Evolutionary conservation across 2,329 filamentous ascomycete genomes (phyloP).

Genomic region (Sporothrix luriei): DNA sequence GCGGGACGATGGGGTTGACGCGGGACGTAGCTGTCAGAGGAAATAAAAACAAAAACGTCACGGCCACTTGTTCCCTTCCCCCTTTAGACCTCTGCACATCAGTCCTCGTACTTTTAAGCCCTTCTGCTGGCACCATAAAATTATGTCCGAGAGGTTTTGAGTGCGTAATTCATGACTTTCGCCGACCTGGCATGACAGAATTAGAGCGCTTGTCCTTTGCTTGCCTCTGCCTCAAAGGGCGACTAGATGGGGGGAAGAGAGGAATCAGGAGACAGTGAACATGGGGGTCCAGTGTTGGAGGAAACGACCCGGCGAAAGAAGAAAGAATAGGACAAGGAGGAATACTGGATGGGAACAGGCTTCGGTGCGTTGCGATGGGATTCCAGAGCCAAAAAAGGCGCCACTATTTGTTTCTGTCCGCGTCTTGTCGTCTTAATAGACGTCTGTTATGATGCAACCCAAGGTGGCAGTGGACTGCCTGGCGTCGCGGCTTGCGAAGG

Average conservation of each 20-base stretch:
- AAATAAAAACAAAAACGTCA: background rate
- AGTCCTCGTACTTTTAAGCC: background rate
- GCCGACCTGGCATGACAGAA: background rate
- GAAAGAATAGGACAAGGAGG: background rate
- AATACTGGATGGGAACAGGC: background rate
- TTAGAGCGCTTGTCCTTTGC: background rate
- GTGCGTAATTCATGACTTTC: slow-evolving; percentile 16
- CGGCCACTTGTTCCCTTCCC: background rate
- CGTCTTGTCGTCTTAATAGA: slow-evolving; percentile 23
- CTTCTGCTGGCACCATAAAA: background rate
- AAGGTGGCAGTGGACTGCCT: slow-evolving; percentile 27
- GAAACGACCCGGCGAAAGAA: background rate
- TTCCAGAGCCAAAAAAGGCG: slow-evolving; percentile 31
- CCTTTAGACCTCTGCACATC: background rate
- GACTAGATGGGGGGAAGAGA: background rate
- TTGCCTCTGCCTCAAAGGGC: slow-evolving; percentile 4
- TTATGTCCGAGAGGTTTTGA: background rate
- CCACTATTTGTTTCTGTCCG: slow-evolving; percentile 20
- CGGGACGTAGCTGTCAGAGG: background rate
- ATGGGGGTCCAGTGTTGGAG: background rate
- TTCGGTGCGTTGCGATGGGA: slow-evolving; percentile 20
- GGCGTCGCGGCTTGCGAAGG: slow-evolving; percentile 3
- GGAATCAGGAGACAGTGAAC: background rate
- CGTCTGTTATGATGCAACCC: slow-evolving; percentile 32
- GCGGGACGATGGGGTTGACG: background rate